Conservation (phyloP, 1,284 basidiomycete species). For the Moniliophthora roreri region DNA sequence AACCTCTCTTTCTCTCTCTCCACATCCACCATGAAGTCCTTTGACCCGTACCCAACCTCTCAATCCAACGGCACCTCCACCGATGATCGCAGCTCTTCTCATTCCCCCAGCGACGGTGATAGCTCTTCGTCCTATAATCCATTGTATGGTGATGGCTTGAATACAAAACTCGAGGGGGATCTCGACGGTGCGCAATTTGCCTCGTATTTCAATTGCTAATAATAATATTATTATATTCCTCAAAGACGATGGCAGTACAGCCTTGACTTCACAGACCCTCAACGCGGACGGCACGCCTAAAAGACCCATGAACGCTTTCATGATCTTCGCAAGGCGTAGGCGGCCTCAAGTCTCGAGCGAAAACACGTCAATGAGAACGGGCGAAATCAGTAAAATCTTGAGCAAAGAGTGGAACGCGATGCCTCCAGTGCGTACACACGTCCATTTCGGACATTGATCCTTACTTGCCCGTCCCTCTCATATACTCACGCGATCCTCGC, state of each 20-base stretch:
- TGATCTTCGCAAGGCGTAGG: conserved; percentile 83
- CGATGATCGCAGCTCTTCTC: too few species aligned
- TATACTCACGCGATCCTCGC: conserved; percentile 18
- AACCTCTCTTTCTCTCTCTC: too few species aligned
- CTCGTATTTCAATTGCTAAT: neutral
- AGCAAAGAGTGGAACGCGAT: conserved; percentile 50
- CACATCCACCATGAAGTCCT: too few species aligned
- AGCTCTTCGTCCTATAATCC: too few species aligned
- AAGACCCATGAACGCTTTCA: conserved; percentile 87
- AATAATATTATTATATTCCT: neutral
- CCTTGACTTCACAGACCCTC: conserved; percentile 71
- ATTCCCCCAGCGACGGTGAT: too few species aligned
- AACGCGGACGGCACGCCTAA: conserved; percentile 84
- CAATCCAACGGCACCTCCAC: too few species aligned
- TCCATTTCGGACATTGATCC: neutral
- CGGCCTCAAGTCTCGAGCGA: conserved; percentile 78
- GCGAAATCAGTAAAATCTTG: conserved; percentile 52
- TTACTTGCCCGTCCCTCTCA: too few species aligned
- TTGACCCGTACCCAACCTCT: too few species aligned
- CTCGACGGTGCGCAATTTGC: conserved; percentile 1
- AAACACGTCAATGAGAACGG: conserved; percentile 82
- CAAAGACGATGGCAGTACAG: conserved; percentile 41
- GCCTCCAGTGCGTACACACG: conserved; percentile 13
- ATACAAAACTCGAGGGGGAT: conserved; percentile 2
- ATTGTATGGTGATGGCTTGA: too few species aligned